Conservation (phyloP, 176 grass and related monocot genomes). For the Ensete glaucum region DNA sequence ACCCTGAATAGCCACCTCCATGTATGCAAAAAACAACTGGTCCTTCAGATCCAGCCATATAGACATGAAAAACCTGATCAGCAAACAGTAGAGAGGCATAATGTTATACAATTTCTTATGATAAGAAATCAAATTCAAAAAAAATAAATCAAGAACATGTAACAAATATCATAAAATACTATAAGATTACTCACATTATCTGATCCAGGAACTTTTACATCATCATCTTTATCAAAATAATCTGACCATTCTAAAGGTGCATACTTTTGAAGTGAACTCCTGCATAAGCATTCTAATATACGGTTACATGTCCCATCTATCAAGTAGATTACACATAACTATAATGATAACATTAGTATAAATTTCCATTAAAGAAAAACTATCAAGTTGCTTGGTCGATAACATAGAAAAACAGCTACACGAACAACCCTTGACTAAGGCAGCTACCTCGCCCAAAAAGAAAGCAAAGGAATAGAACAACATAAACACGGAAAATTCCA, state of each 20-base stretch:
- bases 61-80: conserved; percentile 70
- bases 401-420: not conserved
- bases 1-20: conserved; percentile 96
- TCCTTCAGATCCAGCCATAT: conserved; percentile 67
- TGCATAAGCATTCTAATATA: conserved; percentile 20
- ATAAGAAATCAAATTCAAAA: not conserved
- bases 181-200: conserved; percentile 49
- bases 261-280: conserved; percentile 72
- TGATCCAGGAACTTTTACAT: conserved; percentile 54
- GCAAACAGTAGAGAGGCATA: not conserved
- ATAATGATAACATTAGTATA: no score
- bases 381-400: not conserved
- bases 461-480: not conserved
- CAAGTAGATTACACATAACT: no score
- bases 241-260: conserved; percentile 69
- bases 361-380: not conserved
- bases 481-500: not conserved
- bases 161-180: not conserved
- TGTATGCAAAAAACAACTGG: conserved; percentile 89
- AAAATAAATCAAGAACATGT: conserved; percentile 17
- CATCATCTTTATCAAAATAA: conserved; percentile 85
- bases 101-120: not conserved
- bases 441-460: not conserved
- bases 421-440: not conserved
- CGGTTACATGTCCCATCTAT: not conserved